phyloP scores from a whole-genome alignment of 345 rosid genomes.

The Citrus reticulata region DNA sequence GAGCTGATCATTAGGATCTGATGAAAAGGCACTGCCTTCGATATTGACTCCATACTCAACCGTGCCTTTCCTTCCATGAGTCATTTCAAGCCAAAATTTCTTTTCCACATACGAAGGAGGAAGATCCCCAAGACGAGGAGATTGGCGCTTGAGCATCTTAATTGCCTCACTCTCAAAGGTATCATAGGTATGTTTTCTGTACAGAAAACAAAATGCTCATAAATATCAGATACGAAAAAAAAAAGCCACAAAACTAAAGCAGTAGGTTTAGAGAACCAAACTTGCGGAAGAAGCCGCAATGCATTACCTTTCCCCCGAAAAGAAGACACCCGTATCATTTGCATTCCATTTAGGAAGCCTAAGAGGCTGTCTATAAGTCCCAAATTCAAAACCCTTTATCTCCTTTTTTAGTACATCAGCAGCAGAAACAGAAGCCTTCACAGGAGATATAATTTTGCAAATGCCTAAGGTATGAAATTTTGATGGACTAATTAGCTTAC shows the following conservation, averaged over 20 bases:
- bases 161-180: slow-evolving; percentile 57
- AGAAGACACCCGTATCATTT: slow-evolving; percentile 47
- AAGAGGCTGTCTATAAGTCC: slow-evolving; percentile 54
- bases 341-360: slow-evolving; percentile 58
- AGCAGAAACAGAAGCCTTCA: slow-evolving; percentile 54
- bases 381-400: slow-evolving; percentile 46
- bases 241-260: background rate
- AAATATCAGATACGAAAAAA: background rate
- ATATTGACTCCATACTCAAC: slow-evolving; percentile 69
- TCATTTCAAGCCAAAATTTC: slow-evolving; percentile 64
- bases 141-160: slow-evolving; percentile 41
- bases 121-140: slow-evolving; percentile 34
- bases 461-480: slow-evolving; percentile 34
- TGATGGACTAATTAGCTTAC: too few relatives aligned
- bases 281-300: background rate
- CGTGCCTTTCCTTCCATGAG: slow-evolving; percentile 40
- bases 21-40: slow-evolving; percentile 69
- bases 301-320: slow-evolving; percentile 41
- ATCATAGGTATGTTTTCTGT: slow-evolving; percentile 47
- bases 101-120: slow-evolving; percentile 48
- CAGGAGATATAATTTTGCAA: slow-evolving; percentile 62
- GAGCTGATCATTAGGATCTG: slow-evolving; percentile 43
- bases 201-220: slow-evolving; percentile 11
- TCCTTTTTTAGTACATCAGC: slow-evolving; percentile 55
- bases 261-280: too few relatives aligned